A percentile compares a stretch with the other conserved stretches of the same genome.
Evolutionary conservation across 306 rosid species (phyloP).

Genomic region (Trifolium subterraneum): DNA sequence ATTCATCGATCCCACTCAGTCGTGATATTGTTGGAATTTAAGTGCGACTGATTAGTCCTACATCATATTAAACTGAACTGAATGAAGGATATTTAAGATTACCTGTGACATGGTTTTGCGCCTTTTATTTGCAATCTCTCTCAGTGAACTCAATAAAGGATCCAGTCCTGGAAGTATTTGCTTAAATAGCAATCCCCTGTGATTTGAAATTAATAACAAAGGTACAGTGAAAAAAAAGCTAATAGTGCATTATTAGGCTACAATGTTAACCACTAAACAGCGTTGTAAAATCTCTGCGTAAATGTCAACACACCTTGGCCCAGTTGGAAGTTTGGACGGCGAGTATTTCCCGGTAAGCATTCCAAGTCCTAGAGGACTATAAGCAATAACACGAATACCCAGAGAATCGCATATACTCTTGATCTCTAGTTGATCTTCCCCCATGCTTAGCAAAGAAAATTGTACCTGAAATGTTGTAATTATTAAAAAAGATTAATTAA

Average conservation of each 20-base stretch:
- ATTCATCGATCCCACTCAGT: neutral
- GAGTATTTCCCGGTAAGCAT: slow-evolving; percentile 98
- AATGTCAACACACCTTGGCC: slow-evolving; percentile 71
- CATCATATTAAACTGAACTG: neutral
- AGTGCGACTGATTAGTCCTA: neutral
- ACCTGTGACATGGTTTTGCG: slow-evolving; percentile 85
- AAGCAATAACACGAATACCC: slow-evolving; percentile 85
- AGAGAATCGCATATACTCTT: slow-evolving; percentile 82
- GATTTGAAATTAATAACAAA: slow-evolving; percentile 14
- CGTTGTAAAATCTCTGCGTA: neutral
- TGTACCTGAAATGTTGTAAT: slow-evolving; percentile 68
- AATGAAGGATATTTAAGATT: neutral
- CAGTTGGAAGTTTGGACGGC: slow-evolving; percentile 71
- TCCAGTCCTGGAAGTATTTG: slow-evolving; percentile 89
- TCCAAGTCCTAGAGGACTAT: slow-evolving; percentile 97
- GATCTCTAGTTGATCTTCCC: slow-evolving; percentile 81
- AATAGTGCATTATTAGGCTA: slow-evolving; percentile 2
- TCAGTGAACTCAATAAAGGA: slow-evolving; percentile 71
- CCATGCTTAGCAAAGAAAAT: slow-evolving; percentile 88
- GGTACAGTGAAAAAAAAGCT: slow-evolving; percentile 9
- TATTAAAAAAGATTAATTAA: slow-evolving; percentile 5
- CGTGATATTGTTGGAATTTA: neutral
- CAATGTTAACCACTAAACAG: slow-evolving; percentile 2
- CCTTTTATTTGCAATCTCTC: slow-evolving; percentile 67
- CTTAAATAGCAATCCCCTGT: slow-evolving; percentile 76